These are phyloP conservation scores for Penicillium rolfsii DNA, from an alignment of 2,329 filamentous ascomycete species.

Conservation along the genomic window DNA sequence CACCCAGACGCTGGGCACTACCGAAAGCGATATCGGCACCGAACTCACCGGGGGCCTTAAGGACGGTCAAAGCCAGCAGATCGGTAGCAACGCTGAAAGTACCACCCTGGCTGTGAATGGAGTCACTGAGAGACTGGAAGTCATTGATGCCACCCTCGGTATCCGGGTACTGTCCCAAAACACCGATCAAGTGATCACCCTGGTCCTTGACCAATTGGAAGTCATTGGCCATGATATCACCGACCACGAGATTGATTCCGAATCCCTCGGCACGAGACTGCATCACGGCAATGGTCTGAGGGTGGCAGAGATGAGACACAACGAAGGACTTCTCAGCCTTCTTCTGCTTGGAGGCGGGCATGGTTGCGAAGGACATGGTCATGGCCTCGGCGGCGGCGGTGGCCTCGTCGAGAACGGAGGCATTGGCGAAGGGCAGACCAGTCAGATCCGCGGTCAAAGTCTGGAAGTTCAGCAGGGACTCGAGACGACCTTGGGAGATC, in stretches of 20 bases:
- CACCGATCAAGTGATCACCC: slow-evolving; percentile 81
- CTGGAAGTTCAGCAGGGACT: slow-evolving; percentile 94
- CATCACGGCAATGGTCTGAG: slow-evolving; percentile 83
- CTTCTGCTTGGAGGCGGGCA: slow-evolving; percentile 73
- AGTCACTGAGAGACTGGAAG: slow-evolving; percentile 72
- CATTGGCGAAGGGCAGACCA: slow-evolving; percentile 83
- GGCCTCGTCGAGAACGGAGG: slow-evolving; percentile 85
- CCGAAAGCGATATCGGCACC: slow-evolving; percentile 95
- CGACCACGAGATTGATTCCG: slow-evolving; percentile 74
- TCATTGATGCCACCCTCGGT: slow-evolving; percentile 79
- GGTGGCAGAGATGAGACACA: slow-evolving; percentile 79
- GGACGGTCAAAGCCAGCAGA: slow-evolving; percentile 79
- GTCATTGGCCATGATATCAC: slow-evolving; percentile 70
- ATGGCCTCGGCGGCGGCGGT: slow-evolving; percentile 94
- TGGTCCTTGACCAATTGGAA: slow-evolving; percentile 70
- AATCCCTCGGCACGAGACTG: slow-evolving; percentile 88
- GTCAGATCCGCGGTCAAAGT: slow-evolving; percentile 89
- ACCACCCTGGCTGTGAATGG: slow-evolving; percentile 75
- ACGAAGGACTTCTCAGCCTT: slow-evolving; percentile 77
- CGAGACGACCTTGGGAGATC: slow-evolving; percentile 91
- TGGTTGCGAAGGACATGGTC: slow-evolving; percentile 82
- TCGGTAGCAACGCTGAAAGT: slow-evolving; percentile 89
- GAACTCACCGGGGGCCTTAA: slow-evolving; percentile 90
- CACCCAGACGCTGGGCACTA: slow-evolving; percentile 86
- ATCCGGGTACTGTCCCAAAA: slow-evolving; percentile 93